Percentiles rank a stretch among this genome's conserved stretches.
These are phyloP conservation scores for Fusarium verrucosum DNA, from an alignment of 2,329 filamentous ascomycete genomes.

Conservation along the genomic window DNA sequence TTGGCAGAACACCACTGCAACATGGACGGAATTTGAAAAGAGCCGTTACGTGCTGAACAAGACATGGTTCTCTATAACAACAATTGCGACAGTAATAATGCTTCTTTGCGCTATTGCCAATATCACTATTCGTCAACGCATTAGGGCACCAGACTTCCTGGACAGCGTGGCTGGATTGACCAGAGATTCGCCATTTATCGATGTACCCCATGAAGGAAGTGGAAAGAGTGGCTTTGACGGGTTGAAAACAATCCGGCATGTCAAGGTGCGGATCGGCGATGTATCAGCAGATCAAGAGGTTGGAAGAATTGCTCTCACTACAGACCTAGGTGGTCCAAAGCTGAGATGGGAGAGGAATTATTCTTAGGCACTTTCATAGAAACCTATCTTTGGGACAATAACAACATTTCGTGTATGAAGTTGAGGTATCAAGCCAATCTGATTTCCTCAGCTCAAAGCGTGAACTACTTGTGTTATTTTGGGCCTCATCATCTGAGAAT, in stretches of 20 bases:
- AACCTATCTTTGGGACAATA: too few species aligned
- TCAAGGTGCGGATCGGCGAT: not conserved
- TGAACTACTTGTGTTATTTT: too few species aligned
- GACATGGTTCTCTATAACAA: rapidly evolving
- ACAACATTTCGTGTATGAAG: too few species aligned
- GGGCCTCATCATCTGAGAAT: too few species aligned
- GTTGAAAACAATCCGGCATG: not conserved
- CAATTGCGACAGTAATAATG: rapidly evolving
- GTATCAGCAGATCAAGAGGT: rapidly evolving
- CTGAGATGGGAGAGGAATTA: not conserved
- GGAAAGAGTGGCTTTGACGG: not conserved
- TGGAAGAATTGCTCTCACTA: not conserved
- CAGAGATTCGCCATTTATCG: not conserved
- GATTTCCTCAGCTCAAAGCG: too few species aligned
- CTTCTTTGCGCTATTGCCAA: not conserved
- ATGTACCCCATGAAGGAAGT: not conserved
- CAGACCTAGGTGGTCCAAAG: not conserved
- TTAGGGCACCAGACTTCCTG: not conserved
- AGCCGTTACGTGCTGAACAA: not conserved
- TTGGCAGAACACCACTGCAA: not conserved
- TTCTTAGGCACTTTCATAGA: too few species aligned
- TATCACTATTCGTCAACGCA: rapidly evolving
- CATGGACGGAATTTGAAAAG: not conserved
- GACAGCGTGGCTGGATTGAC: not conserved
- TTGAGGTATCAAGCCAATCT: too few species aligned